phyloP scores from a whole-genome alignment of 192 early-diverging fungal genomes.

The Glomus cerebriforme region DNA sequence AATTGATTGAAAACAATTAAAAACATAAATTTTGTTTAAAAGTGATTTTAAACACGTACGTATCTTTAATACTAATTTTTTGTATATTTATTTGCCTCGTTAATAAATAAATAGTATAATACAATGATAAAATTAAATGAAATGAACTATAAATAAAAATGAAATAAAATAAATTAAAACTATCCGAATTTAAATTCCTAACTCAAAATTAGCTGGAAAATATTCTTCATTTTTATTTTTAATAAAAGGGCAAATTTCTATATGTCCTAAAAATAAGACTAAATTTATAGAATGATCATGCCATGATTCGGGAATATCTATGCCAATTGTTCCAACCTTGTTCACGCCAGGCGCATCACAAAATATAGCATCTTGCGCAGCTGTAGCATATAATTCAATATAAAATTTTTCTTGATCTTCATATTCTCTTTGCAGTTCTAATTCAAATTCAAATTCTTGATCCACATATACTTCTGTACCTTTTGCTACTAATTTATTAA shows the following conservation, averaged over 20 bases:
- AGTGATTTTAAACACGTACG: no score
- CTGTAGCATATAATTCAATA: neutral
- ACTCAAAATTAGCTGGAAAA: neutral
- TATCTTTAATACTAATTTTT: no score
- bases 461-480: neutral
- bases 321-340: neutral
- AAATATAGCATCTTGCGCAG: neutral
- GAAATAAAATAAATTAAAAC: no score
- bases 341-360: constrained; percentile 14
- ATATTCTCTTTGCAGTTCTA: no score
- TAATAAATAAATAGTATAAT: no score
- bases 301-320: neutral
- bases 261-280: neutral
- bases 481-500: neutral
- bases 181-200: no score
- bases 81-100: no score
- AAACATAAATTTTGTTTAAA: no score
- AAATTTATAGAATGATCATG: neutral
- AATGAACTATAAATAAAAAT: no score
- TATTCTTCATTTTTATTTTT: neutral
- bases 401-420: neutral
- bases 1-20: no score
- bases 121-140: no score
- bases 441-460: constrained; percentile 1
- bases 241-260: neutral